Evolutionary conservation across 2,329 filamentous ascomycete genomes (phyloP), one percentile per base, ranked within the genome.

Genomic region (Pseudogymnoascus sp.): DNA sequence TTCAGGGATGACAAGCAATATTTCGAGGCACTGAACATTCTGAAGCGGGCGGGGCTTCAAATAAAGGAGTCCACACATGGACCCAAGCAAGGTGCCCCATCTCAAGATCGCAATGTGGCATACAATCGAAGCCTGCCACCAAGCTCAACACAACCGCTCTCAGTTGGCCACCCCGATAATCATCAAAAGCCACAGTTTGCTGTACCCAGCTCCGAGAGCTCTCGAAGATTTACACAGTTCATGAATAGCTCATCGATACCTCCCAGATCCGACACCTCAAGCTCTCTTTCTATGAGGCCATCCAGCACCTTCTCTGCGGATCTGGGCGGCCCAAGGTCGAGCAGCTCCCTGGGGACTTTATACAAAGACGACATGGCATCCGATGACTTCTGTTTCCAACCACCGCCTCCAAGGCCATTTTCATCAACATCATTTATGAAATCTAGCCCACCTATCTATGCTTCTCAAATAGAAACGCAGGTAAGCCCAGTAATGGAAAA

Each of bases 1-100:
- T 79, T 80, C 64, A 67, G 64, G 14, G 74, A 71, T 4, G 68
- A 73, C 8, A 60, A 67, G 25, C 77, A 78, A 61, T 80, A 72
- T 52, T 41, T 59, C 9, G 66, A 61, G 60, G 65, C 65, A 37
- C 12, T 67, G 14, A 73, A 63, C 65, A 63, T 64, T 69, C 67
- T 63, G 66, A 73, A 63, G 67, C 68, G 61, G 66, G 72, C 69
- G 67, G 79, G 62, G 61, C 63, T 74, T 73, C 59, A 71, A 38
- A 52, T 74, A 73, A 68, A 71, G 62, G 52, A 63, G 61, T 21
- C 61, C 52, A 12, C 61, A 60, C 33, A 28, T 28, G 25, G 23
- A 60, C 35, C 43, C 63, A 61, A 52, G 64, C 33, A 43, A 49
- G 41, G 61, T 63, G 11, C 28, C 2, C 55, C 37, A n/a, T 60